Percentiles rank a stretch among this genome's conserved stretches.
Evolutionary conservation across 1,139 yeast genomes (phyloP).

Genomic region (Yamadazyma conglobata): DNA sequence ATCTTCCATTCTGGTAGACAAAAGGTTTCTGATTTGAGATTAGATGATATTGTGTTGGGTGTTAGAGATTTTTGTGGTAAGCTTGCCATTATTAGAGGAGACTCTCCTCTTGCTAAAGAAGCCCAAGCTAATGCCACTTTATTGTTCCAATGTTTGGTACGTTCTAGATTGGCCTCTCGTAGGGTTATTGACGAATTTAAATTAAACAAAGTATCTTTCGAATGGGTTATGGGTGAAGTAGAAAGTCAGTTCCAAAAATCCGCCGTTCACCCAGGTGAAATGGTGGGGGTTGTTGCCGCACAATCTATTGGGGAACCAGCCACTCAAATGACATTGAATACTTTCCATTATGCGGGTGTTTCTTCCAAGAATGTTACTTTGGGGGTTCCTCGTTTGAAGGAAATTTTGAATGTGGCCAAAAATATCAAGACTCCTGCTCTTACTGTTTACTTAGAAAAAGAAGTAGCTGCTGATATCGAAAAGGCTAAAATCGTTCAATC

Average conservation of each 20-base stretch:
- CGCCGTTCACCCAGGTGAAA: conserved; percentile 96
- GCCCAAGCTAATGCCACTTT: conserved; percentile 93
- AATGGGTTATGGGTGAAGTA: conserved; percentile 93
- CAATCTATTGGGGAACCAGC: conserved; percentile 99
- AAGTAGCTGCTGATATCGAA: conserved; percentile 83
- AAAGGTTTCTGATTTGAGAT: conserved; percentile 84
- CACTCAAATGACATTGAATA: conserved; percentile 97
- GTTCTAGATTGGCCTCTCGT: conserved; percentile 88
- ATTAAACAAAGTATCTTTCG: conserved; percentile 80
- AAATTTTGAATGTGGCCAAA: conserved; percentile 97
- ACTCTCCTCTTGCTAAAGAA: conserved; percentile 65
- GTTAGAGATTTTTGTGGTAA: conserved; percentile 69
- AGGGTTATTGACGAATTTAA: conserved; percentile 90
- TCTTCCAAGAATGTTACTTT: conserved; percentile 97
- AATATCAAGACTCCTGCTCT: conserved; percentile 98
- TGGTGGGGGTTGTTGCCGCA: conserved; percentile 99
- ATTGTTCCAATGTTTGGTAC: conserved; percentile 83
- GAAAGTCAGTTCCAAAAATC: conserved; percentile 92
- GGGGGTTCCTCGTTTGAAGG: conserved; percentile 99
- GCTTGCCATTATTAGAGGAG: conserved; percentile 80
- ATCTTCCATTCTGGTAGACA: conserved; percentile 91
- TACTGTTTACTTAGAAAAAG: conserved; percentile 82
- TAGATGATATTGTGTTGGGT: conserved; percentile 72
- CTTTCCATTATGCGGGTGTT: conserved; percentile 99
- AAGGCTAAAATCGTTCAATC: conserved; percentile 94